These are phyloP conservation scores for Penicillium sp. DNA, from an alignment of 2,329 filamentous ascomycete genomes.

Conservation along the genomic window DNA sequence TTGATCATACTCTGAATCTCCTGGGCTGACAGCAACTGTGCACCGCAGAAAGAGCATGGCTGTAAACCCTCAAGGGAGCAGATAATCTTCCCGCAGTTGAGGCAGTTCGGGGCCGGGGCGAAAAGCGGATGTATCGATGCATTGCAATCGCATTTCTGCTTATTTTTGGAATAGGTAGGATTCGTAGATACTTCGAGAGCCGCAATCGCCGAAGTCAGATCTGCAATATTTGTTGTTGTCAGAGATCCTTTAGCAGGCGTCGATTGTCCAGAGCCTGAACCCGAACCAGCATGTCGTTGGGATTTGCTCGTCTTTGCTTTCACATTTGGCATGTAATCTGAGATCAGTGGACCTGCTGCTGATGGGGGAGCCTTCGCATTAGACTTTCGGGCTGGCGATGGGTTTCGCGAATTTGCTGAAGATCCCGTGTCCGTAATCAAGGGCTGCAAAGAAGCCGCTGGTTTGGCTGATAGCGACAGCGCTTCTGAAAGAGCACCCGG, in stretches of 20 bases:
- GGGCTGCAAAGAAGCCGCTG: conserved; percentile 45
- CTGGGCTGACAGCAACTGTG: conserved; percentile 63
- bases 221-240: conserved; percentile 49
- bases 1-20: conserved; percentile 84
- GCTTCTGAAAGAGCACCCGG: conserved; percentile 38
- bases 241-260: conserved; percentile 56
- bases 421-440: conserved; percentile 33
- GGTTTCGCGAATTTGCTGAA: conserved; percentile 44
- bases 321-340: conserved; percentile 62
- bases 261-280: conserved; percentile 38
- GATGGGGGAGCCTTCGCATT: conserved; percentile 56
- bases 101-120: conserved; percentile 86
- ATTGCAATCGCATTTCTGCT: conserved; percentile 79
- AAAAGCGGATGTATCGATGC: conserved; percentile 83
- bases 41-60: conserved; percentile 86
- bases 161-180: conserved; percentile 61
- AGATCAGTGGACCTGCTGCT: conserved; percentile 74
- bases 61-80: conserved; percentile 92
- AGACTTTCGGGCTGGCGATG: conserved; percentile 31
- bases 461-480: conserved; percentile 50
- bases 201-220: conserved; percentile 74
- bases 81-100: conserved; percentile 89
- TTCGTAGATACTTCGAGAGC: conserved; percentile 90
- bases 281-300: conserved; percentile 25
- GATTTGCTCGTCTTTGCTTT: conserved; percentile 56